These are phyloP conservation scores for Linnemannia zychae DNA, from an alignment of 192 early-diverging fungal species.

Conservation along the genomic window DNA sequence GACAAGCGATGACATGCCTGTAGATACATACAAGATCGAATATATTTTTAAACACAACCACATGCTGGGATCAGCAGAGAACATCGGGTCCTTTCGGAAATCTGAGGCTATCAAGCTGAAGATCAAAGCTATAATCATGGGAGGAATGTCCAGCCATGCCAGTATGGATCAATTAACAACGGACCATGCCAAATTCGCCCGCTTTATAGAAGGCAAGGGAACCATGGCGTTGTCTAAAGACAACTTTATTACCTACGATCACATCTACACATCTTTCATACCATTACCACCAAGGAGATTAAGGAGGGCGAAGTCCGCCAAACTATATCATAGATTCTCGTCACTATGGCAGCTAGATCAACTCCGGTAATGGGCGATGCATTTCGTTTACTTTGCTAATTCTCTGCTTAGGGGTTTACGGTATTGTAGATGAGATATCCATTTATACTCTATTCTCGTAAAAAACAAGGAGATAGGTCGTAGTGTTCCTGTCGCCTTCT, in stretches of 20 bases:
- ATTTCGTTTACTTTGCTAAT: not conserved
- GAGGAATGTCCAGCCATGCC: not conserved
- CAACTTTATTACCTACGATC: conserved; percentile 32
- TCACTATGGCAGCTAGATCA: conserved; percentile 24
- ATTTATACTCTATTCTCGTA: conserved; percentile 22
- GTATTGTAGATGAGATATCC: conserved; percentile 9
- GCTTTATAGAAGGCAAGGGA: not conserved
- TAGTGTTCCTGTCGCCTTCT: conserved; percentile 13
- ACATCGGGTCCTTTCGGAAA: conserved; percentile 17
- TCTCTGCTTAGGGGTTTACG: too few relatives aligned
- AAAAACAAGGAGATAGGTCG: conserved; percentile 20
- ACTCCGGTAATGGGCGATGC: conserved; percentile 23
- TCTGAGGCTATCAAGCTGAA: conserved; percentile 16
- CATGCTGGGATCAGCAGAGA: not conserved
- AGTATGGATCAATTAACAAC: conserved; percentile 20
- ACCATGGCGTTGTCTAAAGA: conserved; percentile 1
- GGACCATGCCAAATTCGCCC: conserved; percentile 21
- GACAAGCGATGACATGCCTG: conserved; percentile 1
- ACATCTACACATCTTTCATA: conserved; percentile 24
- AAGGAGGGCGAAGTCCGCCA: conserved; percentile 20
- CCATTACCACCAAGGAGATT: conserved; percentile 2
- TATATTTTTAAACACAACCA: conserved; percentile 20
- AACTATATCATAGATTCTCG: conserved; percentile 16
- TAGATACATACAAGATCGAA: conserved; percentile 19
- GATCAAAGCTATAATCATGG: conserved; percentile 15